Base-by-base conservation (phyloP, 2,329 filamentous ascomycete species). In the Elsinoe necatrix region DNA sequence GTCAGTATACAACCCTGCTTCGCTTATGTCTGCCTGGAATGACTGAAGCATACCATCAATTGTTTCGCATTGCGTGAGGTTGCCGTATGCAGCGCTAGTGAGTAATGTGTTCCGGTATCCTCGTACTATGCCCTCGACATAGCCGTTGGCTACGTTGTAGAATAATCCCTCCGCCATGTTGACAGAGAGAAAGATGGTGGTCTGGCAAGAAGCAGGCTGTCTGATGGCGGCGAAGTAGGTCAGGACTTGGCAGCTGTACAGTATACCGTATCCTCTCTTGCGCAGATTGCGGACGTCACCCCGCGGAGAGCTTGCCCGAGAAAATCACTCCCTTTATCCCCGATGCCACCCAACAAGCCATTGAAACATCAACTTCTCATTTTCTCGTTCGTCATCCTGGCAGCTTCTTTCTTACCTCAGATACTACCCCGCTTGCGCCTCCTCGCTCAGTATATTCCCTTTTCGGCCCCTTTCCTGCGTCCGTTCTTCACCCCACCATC, bases 1-100 rank as follows among this genome's bases (percentile, higher is more conserved):
- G 60, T 59, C 56, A 39, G n/a, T n/a, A 25, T 51, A 8, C 18
- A 21, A 14, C 21, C 25, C 11, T 20, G 27, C 4, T 25, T 5
- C 16, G 11, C 14, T 9, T 8, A 12, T 39, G 31, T 21, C 14
- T 5, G 11, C 18, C 7, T 23, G 18, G 23, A 59, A 55, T 56
- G 25, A n/a, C 20, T 37, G 55, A 54, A 37, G 35, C 18, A 6
- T 56, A 61, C 92, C 92, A 75, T 97, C 92, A 66, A 97, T 92
- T 51, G 84, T 95, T 76, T 97, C 92, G 82, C 92, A 97, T 80
- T 97, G 92, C 61, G 87, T 95, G 74, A 97, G 75, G 77, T 97
- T 98, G 76, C 80, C 85, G 77, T 98, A 98, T 77, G 92, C 95
- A 70, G 89, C 80, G 72, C 85, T 77, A 57, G 87, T 97, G 69